Conservation (phyloP, 371 early-diverging fungal species). For the Rhizopus sp. region DNA sequence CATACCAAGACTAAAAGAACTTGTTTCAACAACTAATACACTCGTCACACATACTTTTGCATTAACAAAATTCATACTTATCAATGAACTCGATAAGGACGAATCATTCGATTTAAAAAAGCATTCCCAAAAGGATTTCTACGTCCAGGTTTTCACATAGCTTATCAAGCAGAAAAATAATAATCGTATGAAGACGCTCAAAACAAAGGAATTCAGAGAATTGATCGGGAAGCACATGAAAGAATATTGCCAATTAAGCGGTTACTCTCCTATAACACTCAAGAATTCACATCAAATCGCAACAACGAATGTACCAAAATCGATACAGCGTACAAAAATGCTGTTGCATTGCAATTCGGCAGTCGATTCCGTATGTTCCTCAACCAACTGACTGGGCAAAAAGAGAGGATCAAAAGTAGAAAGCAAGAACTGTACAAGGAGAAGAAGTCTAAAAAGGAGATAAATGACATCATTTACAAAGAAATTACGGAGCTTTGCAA, state of each 20-base stretch:
- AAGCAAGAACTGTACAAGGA: too few species aligned
- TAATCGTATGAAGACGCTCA: not conserved
- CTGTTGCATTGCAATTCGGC: not conserved
- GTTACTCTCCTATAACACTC: not conserved
- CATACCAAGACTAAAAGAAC: not conserved
- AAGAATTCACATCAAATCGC: conserved; percentile 1
- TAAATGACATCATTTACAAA: too few species aligned
- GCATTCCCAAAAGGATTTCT: not conserved
- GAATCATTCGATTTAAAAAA: not conserved
- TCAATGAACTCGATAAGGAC: not conserved
- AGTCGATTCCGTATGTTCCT: not conserved
- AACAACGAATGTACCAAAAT: not conserved
- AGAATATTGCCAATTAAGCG: not conserved
- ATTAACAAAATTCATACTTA: not conserved
- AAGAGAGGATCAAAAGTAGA: not conserved
- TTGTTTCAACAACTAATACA: not conserved
- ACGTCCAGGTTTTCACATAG: not conserved
- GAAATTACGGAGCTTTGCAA: too few species aligned
- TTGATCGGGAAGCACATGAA: not conserved
- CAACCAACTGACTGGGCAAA: not conserved
- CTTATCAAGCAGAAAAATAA: not conserved
- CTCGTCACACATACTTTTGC: not conserved
- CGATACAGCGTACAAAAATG: not conserved
- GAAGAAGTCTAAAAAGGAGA: too few species aligned
- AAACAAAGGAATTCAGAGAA: not conserved